These are phyloP conservation scores for Lumnitzera littorea DNA, from an alignment of 345 rosid species.

Conservation along the genomic window DNA sequence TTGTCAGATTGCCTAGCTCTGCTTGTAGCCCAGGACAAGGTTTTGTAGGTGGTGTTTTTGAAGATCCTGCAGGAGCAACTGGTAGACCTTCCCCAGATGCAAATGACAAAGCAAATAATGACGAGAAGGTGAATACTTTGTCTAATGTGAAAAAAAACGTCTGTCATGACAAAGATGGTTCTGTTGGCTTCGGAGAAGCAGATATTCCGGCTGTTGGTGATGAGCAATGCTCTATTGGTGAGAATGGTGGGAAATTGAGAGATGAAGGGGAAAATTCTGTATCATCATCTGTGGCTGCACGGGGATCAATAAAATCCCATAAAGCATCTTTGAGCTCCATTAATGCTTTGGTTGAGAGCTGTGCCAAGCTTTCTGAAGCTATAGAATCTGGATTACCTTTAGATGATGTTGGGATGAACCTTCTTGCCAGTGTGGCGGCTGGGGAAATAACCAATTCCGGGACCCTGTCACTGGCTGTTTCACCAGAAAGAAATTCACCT, in stretches of 20 bases:
- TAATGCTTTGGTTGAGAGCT: constrained; percentile 85
- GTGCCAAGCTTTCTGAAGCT: constrained; percentile 65
- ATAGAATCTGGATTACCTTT: constrained; percentile 37
- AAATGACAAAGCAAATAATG: constrained; percentile 33
- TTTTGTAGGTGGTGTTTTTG: constrained; percentile 58
- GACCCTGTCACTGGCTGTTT: constrained; percentile 39
- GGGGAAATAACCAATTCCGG: constrained; percentile 71
- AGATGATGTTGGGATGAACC: constrained; percentile 92
- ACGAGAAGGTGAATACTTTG: constrained; percentile 33
- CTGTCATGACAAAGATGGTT: constrained; percentile 41
- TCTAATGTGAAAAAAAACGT: constrained; percentile 39
- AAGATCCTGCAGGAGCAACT: constrained; percentile 40
- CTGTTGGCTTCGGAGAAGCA: constrained; percentile 13
- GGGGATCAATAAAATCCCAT: constrained; percentile 35
- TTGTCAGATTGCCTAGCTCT: constrained; percentile 65
- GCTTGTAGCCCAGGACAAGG: constrained; percentile 68
- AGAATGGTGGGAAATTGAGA: constrained; percentile 27
- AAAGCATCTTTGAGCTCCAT: constrained; percentile 66
- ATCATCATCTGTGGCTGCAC: constrained; percentile 30
- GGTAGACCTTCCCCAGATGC: constrained; percentile 56
- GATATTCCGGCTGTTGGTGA: constrained; percentile 26
- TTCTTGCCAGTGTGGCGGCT: constrained; percentile 93
- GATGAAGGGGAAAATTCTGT: constrained; percentile 36
- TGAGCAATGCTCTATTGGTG: constrained; percentile 31
- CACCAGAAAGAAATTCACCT: constrained; percentile 33